Conservation (phyloP, 164 flowering plant species). For the Berberis vulgaris region DNA sequence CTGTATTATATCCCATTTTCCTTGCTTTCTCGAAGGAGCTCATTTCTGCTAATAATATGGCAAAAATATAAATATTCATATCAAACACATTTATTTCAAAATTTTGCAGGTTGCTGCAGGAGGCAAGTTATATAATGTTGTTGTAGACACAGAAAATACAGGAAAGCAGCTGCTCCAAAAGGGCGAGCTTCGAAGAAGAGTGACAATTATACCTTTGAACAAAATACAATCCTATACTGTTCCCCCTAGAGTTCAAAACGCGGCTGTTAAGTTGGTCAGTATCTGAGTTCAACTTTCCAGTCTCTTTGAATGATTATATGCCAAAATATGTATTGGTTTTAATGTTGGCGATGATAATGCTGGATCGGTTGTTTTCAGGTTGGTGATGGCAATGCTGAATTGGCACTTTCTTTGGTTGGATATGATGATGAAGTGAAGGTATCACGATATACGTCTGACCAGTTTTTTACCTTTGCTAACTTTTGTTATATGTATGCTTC, state of each 20-base stretch:
- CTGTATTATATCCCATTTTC: neutral
- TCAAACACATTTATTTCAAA: neutral
- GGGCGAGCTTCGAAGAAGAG: slow-evolving; percentile 81
- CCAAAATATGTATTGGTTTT: neutral
- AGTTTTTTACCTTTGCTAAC: neutral
- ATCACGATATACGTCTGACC: neutral
- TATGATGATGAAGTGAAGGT: slow-evolving; percentile 85
- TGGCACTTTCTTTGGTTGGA: slow-evolving; percentile 89
- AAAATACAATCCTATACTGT: slow-evolving; percentile 65
- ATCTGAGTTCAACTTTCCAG: neutral
- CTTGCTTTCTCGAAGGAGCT: neutral
- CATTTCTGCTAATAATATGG: too few species aligned
- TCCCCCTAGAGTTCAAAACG: slow-evolving; percentile 48
- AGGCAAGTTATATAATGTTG: slow-evolving; percentile 86
- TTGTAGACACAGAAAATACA: slow-evolving; percentile 89
- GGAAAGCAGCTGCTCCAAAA: slow-evolving; percentile 83
- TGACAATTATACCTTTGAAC: slow-evolving; percentile 87
- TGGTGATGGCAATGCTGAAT: slow-evolving; percentile 80
- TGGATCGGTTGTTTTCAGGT: slow-evolving; percentile 48
- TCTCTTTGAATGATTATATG: neutral
- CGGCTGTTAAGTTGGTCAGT: slow-evolving; percentile 71
- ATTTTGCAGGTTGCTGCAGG: slow-evolving; percentile 83
- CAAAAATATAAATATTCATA: neutral
- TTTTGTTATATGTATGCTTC: too few species aligned
- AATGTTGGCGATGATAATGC: slow-evolving; percentile 95